These are phyloP conservation scores for Hypoxylon rickii DNA, from an alignment of 495 filamentous ascomycete genomes.

Conservation along the genomic window DNA sequence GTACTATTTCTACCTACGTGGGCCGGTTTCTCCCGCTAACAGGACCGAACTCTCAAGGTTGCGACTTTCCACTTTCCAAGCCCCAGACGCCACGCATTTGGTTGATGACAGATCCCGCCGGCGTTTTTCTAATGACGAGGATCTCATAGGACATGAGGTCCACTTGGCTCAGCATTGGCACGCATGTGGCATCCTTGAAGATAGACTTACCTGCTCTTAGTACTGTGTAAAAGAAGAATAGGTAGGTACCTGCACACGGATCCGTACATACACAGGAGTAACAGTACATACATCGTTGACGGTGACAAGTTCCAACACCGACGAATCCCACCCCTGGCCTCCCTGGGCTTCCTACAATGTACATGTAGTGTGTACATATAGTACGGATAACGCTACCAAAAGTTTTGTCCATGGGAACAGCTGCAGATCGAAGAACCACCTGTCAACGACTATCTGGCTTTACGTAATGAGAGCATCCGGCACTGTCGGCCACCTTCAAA, in stretches of 20 bases:
- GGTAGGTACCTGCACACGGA: no score
- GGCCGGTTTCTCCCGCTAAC: constrained; percentile 31
- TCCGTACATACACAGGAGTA: not conserved
- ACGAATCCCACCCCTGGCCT: constrained; percentile 23
- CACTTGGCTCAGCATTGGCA: constrained; percentile 24
- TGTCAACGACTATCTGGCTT: no score
- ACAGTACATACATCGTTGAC: constrained; percentile 17
- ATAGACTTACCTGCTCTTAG: no score
- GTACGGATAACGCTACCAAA: no score
- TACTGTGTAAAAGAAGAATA: no score
- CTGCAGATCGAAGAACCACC: no score
- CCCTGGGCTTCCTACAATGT: no score
- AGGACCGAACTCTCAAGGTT: not conserved
- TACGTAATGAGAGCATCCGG: no score
- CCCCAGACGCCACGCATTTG: not conserved
- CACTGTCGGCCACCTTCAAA: no score
- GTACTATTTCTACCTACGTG: constrained; percentile 14
- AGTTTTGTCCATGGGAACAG: no score
- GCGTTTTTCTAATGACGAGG: constrained; percentile 27
- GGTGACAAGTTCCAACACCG: constrained; percentile 25
- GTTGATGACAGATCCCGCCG: constrained; percentile 11
- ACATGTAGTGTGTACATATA: not conserved
- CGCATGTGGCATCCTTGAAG: constrained; percentile 24
- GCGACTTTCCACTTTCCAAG: not conserved
- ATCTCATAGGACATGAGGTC: constrained; percentile 27